Base-by-base conservation (phyloP, 2,329 filamentous ascomycete species). In the Pseudogymnoascus sp. region DNA sequence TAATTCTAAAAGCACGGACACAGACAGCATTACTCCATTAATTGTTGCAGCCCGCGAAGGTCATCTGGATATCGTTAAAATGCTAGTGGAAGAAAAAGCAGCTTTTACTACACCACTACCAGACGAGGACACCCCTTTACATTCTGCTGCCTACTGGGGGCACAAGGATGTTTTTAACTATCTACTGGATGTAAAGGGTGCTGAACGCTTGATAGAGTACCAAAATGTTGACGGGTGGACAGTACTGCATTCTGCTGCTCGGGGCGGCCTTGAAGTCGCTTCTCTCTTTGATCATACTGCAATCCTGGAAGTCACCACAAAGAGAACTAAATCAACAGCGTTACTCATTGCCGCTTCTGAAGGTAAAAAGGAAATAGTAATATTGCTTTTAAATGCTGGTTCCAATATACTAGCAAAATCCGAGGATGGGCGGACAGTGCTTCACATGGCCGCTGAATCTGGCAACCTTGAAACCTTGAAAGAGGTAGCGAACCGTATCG, bases 371-470 rank as follows among this genome's bases (percentile, higher is more conserved):
- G 26, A 33, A 17, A 33, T 11, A 54, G 2, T 54, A 17, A 6
- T 54, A 6, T 54, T 26, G 11, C 29, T 54, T 17, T 4, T 54
- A 54, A 8, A 1, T 8, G 47, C 47, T 17, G 47, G 47, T 3
- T 54, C 47, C 9, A n/a, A 54, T 17, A 17, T 54, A 17, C 15
- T 33, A 8, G 47, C 26, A 54, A 54, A 54, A 54, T 17, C 44
- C 26, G 33, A 11, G 5, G n/a, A 33, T 54, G 44, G 44, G 8
- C 26, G 5, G 15, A 54, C 47, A 15, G 47, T 54, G 9, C 17
- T 54, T 17, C 47, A 54, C 47, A 17, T 54, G 47, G 47, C 47
- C n/a, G 47, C 47, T 54, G 29, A 54, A 33, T 54, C 47, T 54
- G 47, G 47, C 4, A 33, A 5, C n/a, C 9, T 54, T 33, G 47